Evolutionary conservation across 768 basidiomycete species (phyloP).

Genomic region (Zangia roseola): DNA sequence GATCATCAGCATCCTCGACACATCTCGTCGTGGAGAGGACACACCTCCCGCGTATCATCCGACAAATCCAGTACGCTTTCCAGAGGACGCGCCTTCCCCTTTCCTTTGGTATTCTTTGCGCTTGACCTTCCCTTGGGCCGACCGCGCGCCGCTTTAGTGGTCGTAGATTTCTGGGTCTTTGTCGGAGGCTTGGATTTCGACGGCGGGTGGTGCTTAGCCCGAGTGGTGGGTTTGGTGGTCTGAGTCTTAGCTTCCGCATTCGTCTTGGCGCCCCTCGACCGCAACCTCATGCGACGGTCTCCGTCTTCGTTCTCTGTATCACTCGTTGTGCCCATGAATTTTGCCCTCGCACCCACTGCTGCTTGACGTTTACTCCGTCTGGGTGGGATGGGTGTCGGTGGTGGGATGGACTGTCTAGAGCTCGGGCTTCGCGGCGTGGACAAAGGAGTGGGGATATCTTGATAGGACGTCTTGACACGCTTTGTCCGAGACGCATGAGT

Average conservation of each 20-base stretch:
- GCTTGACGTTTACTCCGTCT: constrained; percentile 30
- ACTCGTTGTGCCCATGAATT: constrained; percentile 6
- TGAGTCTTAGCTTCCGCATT: constrained; percentile 3
- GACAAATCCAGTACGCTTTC: constrained; percentile 29
- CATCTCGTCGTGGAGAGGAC: background rate
- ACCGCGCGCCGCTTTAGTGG: constrained; percentile 15
- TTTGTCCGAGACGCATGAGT: constrained; percentile 10
- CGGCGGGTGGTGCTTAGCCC: constrained; percentile 11
- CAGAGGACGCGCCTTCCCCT: constrained; percentile 23
- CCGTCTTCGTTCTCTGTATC: constrained; percentile 7
- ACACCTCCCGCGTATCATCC: constrained; percentile 31
- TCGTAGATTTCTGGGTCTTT: constrained; percentile 5
- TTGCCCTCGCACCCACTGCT: constrained; percentile 15
- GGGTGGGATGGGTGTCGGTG: constrained; percentile 17
- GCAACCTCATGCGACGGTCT: constrained; percentile 15
- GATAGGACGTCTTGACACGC: constrained; percentile 17
- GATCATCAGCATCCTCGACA: background rate
- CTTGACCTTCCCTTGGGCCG: constrained; percentile 18
- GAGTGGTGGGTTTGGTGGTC: constrained; percentile 1
- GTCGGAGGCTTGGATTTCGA: constrained; percentile 11
- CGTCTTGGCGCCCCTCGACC: constrained; percentile 14
- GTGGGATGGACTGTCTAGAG: constrained; percentile 11
- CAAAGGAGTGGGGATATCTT: constrained; percentile 26
- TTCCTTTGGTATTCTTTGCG: constrained; percentile 22
- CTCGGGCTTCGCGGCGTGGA: constrained; percentile 17